Conservation (phyloP, 2,329 filamentous ascomycete genomes). For the Botrytis byssoidea region DNA sequence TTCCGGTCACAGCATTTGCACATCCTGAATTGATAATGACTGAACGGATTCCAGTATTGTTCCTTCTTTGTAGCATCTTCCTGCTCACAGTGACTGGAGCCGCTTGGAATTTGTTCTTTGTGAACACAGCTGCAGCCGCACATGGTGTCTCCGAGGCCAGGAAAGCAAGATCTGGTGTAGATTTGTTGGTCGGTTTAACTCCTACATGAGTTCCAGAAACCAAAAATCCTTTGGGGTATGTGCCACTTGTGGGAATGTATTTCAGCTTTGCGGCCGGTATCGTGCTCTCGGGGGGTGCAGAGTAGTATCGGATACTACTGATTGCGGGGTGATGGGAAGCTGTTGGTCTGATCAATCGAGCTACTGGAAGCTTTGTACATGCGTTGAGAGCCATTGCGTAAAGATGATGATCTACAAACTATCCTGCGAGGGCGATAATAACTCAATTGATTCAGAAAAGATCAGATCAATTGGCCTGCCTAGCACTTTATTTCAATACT, state of each 20-base stretch:
- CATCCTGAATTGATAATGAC: slow-evolving; percentile 95
- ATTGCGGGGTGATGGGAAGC: slow-evolving; percentile 27
- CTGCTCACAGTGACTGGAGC: slow-evolving; percentile 87
- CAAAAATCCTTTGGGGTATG: slow-evolving; percentile 86
- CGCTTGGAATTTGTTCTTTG: slow-evolving; percentile 96
- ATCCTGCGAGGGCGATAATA: neutral
- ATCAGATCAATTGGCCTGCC: slow-evolving; percentile 2
- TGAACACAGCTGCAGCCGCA: slow-evolving; percentile 88
- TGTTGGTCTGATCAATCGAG: slow-evolving; percentile 31
- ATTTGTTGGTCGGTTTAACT: slow-evolving; percentile 90
- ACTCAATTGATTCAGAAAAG: neutral
- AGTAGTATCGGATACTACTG: slow-evolving; percentile 49
- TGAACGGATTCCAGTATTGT: slow-evolving; percentile 69
- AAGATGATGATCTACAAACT: neutral
- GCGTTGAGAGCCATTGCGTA: slow-evolving; percentile 36
- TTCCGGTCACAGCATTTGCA: slow-evolving; percentile 94
- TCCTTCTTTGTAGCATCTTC: slow-evolving; percentile 64
- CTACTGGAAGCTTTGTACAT: slow-evolving; percentile 28
- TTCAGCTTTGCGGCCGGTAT: slow-evolving; percentile 82
- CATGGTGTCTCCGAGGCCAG: slow-evolving; percentile 84
- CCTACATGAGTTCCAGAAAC: slow-evolving; percentile 87
- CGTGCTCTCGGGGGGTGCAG: slow-evolving; percentile 55
- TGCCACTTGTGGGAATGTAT: slow-evolving; percentile 81
- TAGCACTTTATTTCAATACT: slow-evolving; percentile 8
- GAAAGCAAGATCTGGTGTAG: slow-evolving; percentile 85